phyloP scores from a whole-genome alignment of 768 basidiomycete genomes.

The Punctularia strigosozonata region DNA sequence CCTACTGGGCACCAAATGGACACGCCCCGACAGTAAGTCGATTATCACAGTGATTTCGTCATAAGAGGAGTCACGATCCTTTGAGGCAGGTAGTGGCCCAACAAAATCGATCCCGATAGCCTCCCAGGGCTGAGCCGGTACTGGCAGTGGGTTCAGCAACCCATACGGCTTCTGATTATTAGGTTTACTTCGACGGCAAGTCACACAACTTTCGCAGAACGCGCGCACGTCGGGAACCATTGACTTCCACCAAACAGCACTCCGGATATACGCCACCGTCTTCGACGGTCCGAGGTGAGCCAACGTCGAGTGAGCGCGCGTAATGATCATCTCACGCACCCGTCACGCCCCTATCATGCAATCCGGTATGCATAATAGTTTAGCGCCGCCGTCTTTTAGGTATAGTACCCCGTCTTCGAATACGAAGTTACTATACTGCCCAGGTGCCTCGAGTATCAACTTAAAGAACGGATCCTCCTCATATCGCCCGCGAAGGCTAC shows the following conservation, averaged over 20 bases:
- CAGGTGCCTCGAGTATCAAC: background rate
- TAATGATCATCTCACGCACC: constrained; percentile 20
- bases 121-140: constrained; percentile 16
- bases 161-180: constrained; percentile 13
- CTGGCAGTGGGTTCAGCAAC: constrained; percentile 13
- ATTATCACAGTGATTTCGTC: constrained; percentile 17
- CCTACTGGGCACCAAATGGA: constrained; percentile 17
- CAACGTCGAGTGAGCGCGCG: constrained; percentile 25
- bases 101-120: constrained; percentile 18
- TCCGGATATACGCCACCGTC: constrained; percentile 19
- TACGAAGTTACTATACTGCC: constrained; percentile 16
- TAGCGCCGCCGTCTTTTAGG: constrained; percentile 3
- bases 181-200: constrained; percentile 12
- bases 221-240: constrained; percentile 16
- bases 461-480: background rate
- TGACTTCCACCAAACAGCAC: constrained; percentile 29
- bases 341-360: constrained; percentile 8
- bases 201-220: constrained; percentile 15
- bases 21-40: constrained; percentile 11
- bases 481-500: background rate
- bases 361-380: constrained; percentile 17
- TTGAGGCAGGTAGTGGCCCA: constrained; percentile 12
- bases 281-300: constrained; percentile 26
- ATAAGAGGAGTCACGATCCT: constrained; percentile 11
- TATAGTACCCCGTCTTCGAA: constrained; percentile 12